Evolutionary conservation across 352 stramenopile species (phyloP), one percentile per base, ranked within the genome.

Genomic region (Globisporangium lucens): DNA sequence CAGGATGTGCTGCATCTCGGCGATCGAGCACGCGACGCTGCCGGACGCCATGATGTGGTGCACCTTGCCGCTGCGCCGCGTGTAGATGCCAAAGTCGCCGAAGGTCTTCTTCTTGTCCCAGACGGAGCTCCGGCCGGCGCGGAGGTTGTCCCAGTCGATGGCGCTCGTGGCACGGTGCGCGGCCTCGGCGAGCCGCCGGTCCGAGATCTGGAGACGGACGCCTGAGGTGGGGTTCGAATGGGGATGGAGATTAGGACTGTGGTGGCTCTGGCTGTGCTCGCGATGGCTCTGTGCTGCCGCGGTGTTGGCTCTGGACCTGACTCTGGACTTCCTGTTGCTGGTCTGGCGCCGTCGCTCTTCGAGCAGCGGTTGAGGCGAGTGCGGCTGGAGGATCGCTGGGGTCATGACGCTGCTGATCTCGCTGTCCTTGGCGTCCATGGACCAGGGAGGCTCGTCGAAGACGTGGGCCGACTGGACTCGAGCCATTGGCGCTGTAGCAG

Each of bases 11-110:
- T 65, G 57, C 24, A 83, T 60, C 30, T 75, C 69, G 4, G 52
- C 71, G 72, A 56, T 67, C 68, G 61, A 85, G 75, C 68, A 85
- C 72, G 5, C 70, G 62, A 36, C 66, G 75, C 33, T 76, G 66
- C 67, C 67, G 10, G 56, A 59, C 8, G 70, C 66, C 36, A 68
- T 66, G 46, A 67, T 43, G 43, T 70, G 62, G 27, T 69, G 58
- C 17, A 43, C 71, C 59, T 47, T 49, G 17, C 63, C 36, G 2
- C 66, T 66, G 22, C 67, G 49, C 27, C 69, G 67, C 27, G 72
- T 53, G 41, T 74, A 69, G 17, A 78, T 52, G 15, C 64, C 67
- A 58, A 73, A 75, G 52, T 70, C 68, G 8, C 43, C 65, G 8
- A 65, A 4, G 4, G 33, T 67, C 43, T 63, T 71, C 52, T 67